Evolutionary conservation across 2,329 filamentous ascomycete genomes (phyloP), one percentile per base, ranked within the genome.

Genomic region (Calonectria montana): DNA sequence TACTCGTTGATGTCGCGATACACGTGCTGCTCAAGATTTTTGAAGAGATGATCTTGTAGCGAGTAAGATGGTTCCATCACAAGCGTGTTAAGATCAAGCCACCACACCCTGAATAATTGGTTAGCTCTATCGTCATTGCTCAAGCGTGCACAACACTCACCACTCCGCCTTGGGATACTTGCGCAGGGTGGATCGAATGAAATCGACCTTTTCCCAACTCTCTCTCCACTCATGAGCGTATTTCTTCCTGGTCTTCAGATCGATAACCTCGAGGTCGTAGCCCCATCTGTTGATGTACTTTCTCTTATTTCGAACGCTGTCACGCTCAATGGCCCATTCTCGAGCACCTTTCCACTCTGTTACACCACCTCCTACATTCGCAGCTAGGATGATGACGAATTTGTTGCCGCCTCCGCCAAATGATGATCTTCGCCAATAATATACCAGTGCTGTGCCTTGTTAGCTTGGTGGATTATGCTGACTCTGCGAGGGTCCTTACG

Each of bases 181-280:
- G 81, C 92, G 91, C 89, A 99, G 92, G 53, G 93, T 92, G 73
- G 94, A 94, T 72, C 96, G 92, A 79, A 99, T 91, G 48, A 95
- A 95, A 82, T 99, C 97, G 73, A 98, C 96, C 87, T 98, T 99
- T 85, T 99, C 97, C 97, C 97, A 99, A 83, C 96, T 97, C 85
- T 99, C 97, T 80, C 97, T 91, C 97, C 97, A 99, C 85, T 99
- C 97, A 85, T 99, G 97, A 31, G 97, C 96, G 82, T 99, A 99
- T 76, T 96, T 92, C 86, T 98, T 98, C 89, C 98, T 98, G 66
- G 96, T 98, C 86, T 95, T 96, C 96, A 99, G 97, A 83, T 99
- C 97, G 76, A 97, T 95, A 81, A 98, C 93, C 83, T 99, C 97
- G 70, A 99, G 87, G 73, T 98, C 94, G 82, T 99, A 98, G 16